A percentile compares a stretch with the other conserved stretches of the same genome.
These are phyloP conservation scores for Elsinoe fawcettii DNA, from an alignment of 2,329 filamentous ascomycete genomes.

Conservation along the genomic window DNA sequence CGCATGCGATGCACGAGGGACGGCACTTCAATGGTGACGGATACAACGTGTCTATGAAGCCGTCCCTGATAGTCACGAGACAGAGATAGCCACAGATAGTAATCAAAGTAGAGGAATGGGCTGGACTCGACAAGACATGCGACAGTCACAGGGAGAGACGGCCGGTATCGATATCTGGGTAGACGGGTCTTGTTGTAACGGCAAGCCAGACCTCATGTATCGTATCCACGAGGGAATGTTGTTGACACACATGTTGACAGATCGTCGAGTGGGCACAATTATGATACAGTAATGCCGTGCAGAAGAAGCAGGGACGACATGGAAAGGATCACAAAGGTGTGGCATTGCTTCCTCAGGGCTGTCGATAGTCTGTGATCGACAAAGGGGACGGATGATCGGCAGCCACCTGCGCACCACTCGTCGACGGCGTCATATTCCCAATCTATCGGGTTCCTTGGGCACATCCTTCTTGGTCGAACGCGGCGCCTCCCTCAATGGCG, in stretches of 20 bases:
- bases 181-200: background rate
- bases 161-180: background rate
- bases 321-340: background rate
- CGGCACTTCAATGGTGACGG: background rate
- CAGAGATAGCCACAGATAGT: background rate
- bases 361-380: background rate
- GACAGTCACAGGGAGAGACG: constrained; percentile 5
- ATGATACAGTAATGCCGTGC: background rate
- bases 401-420: background rate
- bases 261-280: background rate
- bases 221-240: constrained; percentile 2
- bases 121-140: background rate
- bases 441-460: background rate
- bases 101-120: background rate
- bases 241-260: background rate
- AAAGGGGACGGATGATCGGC: constrained; percentile 6
- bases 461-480: background rate
- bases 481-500: constrained; percentile 9
- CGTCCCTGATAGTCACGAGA: background rate
- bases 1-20: background rate
- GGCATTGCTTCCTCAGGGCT: background rate
- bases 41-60: background rate
- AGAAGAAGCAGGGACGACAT: background rate
- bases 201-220: background rate
- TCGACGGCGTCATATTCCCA: constrained; percentile 2